Conservation (phyloP, 2,329 filamentous ascomycete species). For the Claviceps monticola region DNA sequence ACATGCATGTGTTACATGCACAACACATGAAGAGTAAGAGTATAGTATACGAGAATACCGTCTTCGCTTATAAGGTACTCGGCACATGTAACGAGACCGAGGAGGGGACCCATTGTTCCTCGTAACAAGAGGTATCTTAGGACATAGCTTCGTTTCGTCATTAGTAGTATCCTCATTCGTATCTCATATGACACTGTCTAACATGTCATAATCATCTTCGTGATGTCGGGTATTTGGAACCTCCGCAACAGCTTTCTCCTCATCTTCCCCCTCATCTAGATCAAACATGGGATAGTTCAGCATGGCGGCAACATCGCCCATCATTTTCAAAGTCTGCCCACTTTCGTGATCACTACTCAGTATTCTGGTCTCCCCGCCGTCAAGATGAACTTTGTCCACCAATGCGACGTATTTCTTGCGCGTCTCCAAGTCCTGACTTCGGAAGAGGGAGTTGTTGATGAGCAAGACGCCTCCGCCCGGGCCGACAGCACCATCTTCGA, state of each 20-base stretch:
- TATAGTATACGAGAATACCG: too few species aligned
- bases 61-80: too few species aligned
- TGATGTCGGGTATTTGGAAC: conserved; percentile 8
- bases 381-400: conserved; percentile 75
- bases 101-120: too few species aligned
- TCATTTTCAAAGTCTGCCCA: conserved; percentile 65
- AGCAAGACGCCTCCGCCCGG: conserved; percentile 72
- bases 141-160: too few species aligned
- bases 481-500: conserved; percentile 78
- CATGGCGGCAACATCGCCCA: conserved; percentile 82
- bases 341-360: conserved; percentile 91
- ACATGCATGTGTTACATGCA: too few species aligned
- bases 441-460: conserved; percentile 77
- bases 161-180: background rate
- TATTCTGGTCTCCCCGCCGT: conserved; percentile 79
- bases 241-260: conserved; percentile 15
- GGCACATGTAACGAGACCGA: too few species aligned
- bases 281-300: conserved; percentile 79
- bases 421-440: conserved; percentile 63
- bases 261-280: conserved; percentile 55
- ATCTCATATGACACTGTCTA: conserved; percentile 21
- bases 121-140: too few species aligned
- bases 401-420: conserved; percentile 71
- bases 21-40: too few species aligned
- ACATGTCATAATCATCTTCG: conserved; percentile 17